These are phyloP conservation scores for Trypanosoma scelopori DNA, from an alignment of 208 protist genomes.

Conservation along the genomic window DNA sequence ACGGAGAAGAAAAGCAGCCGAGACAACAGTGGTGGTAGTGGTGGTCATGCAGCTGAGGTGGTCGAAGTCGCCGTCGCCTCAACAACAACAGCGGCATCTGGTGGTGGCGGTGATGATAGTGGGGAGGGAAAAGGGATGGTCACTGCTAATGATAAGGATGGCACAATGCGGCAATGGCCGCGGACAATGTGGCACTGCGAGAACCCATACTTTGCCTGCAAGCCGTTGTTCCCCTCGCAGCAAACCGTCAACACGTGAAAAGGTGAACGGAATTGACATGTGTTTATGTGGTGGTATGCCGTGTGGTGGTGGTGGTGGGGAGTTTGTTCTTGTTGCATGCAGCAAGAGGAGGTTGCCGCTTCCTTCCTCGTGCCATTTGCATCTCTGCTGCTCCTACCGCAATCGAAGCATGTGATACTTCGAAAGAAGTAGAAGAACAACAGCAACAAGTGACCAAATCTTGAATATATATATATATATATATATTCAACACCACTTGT, in stretches of 20 bases:
- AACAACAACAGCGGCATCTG: no score
- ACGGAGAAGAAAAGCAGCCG: neutral
- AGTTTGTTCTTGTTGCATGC: neutral
- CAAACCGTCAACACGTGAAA: neutral
- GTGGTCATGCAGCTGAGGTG: neutral
- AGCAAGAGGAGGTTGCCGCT: no score
- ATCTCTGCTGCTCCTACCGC: no score
- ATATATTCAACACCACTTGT: no score
- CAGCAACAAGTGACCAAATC: no score
- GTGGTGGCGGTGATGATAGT: neutral
- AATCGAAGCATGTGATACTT: no score
- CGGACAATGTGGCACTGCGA: constrained; percentile 14
- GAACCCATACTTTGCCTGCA: constrained; percentile 21
- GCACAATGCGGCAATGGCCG: neutral
- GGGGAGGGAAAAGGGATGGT: neutral
- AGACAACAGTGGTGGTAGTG: neutral
- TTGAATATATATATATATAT: no score
- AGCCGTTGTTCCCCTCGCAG: neutral
- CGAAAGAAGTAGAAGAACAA: no score
- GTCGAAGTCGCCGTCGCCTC: neutral
- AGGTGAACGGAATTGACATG: neutral
- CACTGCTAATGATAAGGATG: neutral
- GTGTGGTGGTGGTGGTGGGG: neutral
- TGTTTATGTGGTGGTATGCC: neutral
- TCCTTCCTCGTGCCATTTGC: no score